Percentiles rank a stretch among this genome's conserved stretches.
phyloP scores from a whole-genome alignment of 2,329 filamentous ascomycete genomes.

The Colletotrichum ledebouriae region DNA sequence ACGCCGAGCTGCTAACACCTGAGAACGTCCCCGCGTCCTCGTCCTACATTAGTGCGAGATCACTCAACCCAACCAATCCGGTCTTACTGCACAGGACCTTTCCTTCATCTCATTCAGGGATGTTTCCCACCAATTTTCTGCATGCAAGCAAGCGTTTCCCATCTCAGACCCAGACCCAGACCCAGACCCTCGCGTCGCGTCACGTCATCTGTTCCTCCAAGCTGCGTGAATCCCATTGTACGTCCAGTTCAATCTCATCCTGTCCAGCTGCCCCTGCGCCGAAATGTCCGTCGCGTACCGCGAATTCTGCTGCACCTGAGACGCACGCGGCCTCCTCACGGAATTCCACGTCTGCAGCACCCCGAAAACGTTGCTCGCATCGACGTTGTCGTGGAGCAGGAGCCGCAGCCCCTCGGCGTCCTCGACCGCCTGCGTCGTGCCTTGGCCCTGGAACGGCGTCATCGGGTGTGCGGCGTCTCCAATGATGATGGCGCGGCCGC shows the following conservation, averaged over 20 bases:
- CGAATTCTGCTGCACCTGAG: constrained; percentile 40
- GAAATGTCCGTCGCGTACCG: constrained; percentile 29
- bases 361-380: neutral
- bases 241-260: constrained; percentile 38
- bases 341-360: constrained; percentile 33
- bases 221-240: constrained; percentile 35
- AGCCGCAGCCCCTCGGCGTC: constrained; percentile 35
- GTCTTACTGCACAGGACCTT: no score
- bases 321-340: constrained; percentile 34
- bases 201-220: constrained; percentile 16
- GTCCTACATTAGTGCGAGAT: no score
- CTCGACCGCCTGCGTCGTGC: constrained; percentile 37
- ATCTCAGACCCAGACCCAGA: no score
- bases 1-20: no score
- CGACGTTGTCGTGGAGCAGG: constrained; percentile 24
- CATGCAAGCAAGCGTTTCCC: no score
- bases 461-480: constrained; percentile 41
- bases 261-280: constrained; percentile 34
- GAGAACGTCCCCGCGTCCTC: no score
- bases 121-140: no score
- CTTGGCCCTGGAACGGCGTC: constrained; percentile 39
- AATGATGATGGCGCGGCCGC: constrained; percentile 33
- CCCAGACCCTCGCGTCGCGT: fast-evolving
- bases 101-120: no score
- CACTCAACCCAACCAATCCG: no score